Evolutionary conservation across 169 alveolate species (phyloP), one percentile per base, ranked within the genome.

Genomic region (Theileria equi): DNA sequence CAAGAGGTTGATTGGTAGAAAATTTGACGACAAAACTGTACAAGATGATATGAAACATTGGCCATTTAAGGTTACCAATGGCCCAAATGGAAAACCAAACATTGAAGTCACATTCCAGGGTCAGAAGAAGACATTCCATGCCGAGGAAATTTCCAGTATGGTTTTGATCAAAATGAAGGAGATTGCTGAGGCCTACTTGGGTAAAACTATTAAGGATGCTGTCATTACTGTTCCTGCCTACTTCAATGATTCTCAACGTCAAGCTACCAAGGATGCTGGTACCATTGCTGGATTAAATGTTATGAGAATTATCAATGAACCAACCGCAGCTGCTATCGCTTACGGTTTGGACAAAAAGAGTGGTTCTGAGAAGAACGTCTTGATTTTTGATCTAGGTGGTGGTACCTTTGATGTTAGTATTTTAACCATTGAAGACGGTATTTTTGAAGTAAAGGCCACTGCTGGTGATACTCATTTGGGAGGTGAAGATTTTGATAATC

Each of bases 181-280:
- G 61, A 96, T 94, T 21, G 98, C 99, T 5, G 99, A 96, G 89
- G 93, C 95, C 29, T 94, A 93, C 84, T 81, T 97, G 32, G 98
- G 98, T 49, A 89, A 89, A 40, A 80, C 93, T 19, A 93, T 97
- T 54, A 93, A 92, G 77, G 92, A 95, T 61, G 99, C 99, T 26
- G 99, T 97, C 48, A 93, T 97, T 68, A 97, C 99, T 16, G 99
- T 96, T 19, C 99, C 99, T n/a, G 99, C 99, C 36, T 96, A 96
- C 84, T 97, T 96, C 94, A 96, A 96, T 72, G 99, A 97, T 82
- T 95, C 98, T 2, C 98, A 97, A 88, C 88, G 99, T 67, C 97
- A 95, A 85, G 99, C 99, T 53, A 97, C 99, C 21, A 96, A 97
- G 88, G 99, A 97, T 79, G 99, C 99, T 16, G 99, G 99, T 25